Conservation (phyloP, 2,329 filamentous ascomycete genomes). For the Pestalotiopsis sp. region DNA sequence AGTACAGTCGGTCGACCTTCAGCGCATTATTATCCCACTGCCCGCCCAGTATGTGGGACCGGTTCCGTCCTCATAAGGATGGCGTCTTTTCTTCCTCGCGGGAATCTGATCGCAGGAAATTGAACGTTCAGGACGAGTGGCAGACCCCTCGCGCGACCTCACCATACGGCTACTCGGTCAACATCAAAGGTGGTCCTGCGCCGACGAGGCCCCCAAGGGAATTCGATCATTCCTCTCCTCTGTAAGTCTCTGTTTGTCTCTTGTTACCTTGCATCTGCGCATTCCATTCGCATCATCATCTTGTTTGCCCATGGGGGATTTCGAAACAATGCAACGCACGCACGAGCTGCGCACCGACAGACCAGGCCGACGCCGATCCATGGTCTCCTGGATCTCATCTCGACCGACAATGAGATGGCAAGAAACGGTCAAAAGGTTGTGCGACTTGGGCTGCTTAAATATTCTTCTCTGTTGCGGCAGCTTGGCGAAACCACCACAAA, state of each 20-base stretch:
- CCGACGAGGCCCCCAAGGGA: constrained; percentile 12
- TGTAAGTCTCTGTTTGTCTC: constrained; percentile 8
- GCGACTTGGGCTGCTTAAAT: background rate
- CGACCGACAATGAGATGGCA: background rate
- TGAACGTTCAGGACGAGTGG: constrained; percentile 29
- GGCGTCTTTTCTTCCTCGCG: constrained; percentile 16
- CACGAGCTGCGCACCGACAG: constrained; percentile 5
- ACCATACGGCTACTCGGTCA: constrained; percentile 18
- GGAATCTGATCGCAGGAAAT: constrained; percentile 27
- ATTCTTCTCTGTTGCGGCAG: background rate
- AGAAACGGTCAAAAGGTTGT: background rate
- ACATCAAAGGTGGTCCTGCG: constrained; percentile 17
- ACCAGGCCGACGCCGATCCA: background rate
- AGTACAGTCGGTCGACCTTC: background rate
- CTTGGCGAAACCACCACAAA: too few relatives aligned
- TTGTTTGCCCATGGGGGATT: background rate
- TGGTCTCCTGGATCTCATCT: background rate
- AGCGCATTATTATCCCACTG: background rate
- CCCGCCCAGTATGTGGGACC: constrained; percentile 38
- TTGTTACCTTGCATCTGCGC: constrained; percentile 4
- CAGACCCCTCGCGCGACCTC: constrained; percentile 29
- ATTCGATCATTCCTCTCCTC: background rate
- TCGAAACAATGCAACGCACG: constrained; percentile 7
- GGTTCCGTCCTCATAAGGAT: constrained; percentile 30
- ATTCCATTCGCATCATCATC: too few relatives aligned